Percentiles rank a stretch among this genome's conserved stretches.
These are phyloP conservation scores for Penicillium sp. DNA, from an alignment of 2,329 filamentous ascomycete species.

Conservation along the genomic window DNA sequence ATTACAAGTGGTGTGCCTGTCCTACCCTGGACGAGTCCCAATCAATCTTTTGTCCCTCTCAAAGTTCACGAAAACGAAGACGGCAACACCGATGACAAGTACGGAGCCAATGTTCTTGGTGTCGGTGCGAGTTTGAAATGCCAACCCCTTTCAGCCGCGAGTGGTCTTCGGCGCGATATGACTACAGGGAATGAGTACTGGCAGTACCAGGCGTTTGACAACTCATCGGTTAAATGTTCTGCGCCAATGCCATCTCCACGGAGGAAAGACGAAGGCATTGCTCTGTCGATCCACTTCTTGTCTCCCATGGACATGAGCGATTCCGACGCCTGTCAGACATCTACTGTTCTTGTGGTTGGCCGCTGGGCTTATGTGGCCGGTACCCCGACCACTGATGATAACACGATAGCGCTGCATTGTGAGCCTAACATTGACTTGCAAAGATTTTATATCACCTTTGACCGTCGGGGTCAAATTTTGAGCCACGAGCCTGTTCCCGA, in stretches of 20 bases:
- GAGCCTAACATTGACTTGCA: slow-evolving; percentile 24
- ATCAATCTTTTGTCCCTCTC: slow-evolving; percentile 29
- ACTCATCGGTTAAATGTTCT: slow-evolving; percentile 22
- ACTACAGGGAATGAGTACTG: slow-evolving; percentile 18
- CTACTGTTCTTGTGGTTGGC: slow-evolving; percentile 30
- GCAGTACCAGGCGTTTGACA: slow-evolving; percentile 23
- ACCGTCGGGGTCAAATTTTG: slow-evolving; percentile 27
- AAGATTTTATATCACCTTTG: slow-evolving; percentile 25
- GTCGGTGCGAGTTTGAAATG: slow-evolving; percentile 28
- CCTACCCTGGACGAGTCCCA: slow-evolving; percentile 30
- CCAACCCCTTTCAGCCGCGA: slow-evolving; percentile 13
- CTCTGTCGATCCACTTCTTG: slow-evolving; percentile 33
- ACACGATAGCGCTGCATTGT: slow-evolving; percentile 32
- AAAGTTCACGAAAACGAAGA: slow-evolving; percentile 17
- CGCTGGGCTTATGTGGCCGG: slow-evolving; percentile 30
- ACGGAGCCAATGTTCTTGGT: slow-evolving; percentile 26
- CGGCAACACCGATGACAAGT: slow-evolving; percentile 20
- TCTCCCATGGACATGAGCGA: slow-evolving; percentile 21
- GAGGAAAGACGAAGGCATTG: slow-evolving; percentile 21
- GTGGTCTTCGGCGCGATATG: slow-evolving; percentile 13
- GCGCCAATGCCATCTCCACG: slow-evolving; percentile 25
- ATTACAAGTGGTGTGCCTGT: slow-evolving; percentile 31
- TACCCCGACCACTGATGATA: slow-evolving; percentile 19
- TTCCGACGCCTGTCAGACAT: slow-evolving; percentile 28
- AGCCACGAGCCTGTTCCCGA: slow-evolving; percentile 12